These are phyloP conservation scores for Combretum micranthum DNA, from an alignment of 345 rosid genomes.

Conservation along the genomic window DNA sequence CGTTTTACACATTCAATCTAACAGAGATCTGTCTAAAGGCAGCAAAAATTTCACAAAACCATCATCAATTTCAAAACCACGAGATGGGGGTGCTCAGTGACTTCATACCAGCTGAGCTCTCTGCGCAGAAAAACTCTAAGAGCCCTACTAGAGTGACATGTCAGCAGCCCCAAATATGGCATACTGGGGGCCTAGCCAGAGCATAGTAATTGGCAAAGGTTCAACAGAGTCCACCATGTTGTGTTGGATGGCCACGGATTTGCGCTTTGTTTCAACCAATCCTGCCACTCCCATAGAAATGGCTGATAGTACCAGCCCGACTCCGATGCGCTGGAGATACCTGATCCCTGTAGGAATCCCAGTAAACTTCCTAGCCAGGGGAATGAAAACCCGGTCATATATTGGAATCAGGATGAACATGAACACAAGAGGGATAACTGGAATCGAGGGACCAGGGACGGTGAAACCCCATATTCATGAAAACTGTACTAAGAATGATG, in stretches of 20 bases:
- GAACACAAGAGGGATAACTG: slow-evolving; percentile 46
- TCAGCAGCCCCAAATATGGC: slow-evolving; percentile 55
- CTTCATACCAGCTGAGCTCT: slow-evolving; percentile 54
- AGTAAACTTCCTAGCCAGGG: slow-evolving; percentile 38
- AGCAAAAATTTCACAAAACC: no score
- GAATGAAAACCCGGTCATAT: slow-evolving; percentile 48
- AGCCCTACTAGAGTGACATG: slow-evolving; percentile 49
- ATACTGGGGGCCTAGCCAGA: slow-evolving; percentile 56
- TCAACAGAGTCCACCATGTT: slow-evolving; percentile 41
- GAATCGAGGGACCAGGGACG: slow-evolving; percentile 47
- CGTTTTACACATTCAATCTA: no score
- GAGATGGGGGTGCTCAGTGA: slow-evolving; percentile 43
- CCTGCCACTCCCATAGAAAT: slow-evolving; percentile 55
- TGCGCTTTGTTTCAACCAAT: slow-evolving; percentile 40
- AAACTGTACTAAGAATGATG: slow-evolving; percentile 44
- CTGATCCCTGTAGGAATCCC: slow-evolving; percentile 52
- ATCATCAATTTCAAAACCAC: no score
- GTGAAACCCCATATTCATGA: slow-evolving; percentile 46
- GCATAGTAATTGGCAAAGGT: slow-evolving; percentile 44
- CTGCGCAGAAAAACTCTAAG: slow-evolving; percentile 52
- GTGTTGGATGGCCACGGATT: slow-evolving; percentile 34
- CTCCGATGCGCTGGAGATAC: slow-evolving; percentile 45
- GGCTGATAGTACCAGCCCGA: slow-evolving; percentile 43
- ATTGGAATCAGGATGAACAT: slow-evolving; percentile 40
- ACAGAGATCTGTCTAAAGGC: no score